Conservation (phyloP, 2,329 filamentous ascomycete species). For the Ophiostoma perfectum region DNA sequence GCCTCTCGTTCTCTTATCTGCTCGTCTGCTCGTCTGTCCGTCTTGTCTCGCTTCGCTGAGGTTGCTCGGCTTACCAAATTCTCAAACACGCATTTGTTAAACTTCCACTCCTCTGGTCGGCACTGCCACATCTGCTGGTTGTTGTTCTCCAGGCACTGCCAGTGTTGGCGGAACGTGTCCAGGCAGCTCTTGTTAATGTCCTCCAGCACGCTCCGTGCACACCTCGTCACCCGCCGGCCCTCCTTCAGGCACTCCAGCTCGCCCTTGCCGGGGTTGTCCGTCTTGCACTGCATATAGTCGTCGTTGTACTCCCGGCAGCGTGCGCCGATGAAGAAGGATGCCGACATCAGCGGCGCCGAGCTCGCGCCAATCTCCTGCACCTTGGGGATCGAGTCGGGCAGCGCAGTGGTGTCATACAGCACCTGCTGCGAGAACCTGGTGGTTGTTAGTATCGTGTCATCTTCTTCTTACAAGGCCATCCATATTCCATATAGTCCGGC, state of each 20-base stretch:
- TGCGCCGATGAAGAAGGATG: conserved; percentile 93
- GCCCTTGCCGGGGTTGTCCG: conserved; percentile 80
- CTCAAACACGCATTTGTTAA: conserved; percentile 94
- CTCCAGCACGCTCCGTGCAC: conserved; percentile 89
- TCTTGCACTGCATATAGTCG: conserved; percentile 99
- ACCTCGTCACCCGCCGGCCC: conserved; percentile 91
- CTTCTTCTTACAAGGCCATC: too few species aligned
- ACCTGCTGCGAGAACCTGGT: conserved; percentile 86
- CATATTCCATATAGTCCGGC: background rate
- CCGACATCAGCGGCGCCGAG: conserved; percentile 85
- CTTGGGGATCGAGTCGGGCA: conserved; percentile 84
- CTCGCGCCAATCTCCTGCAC: conserved; percentile 91
- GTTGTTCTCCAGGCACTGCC: conserved; percentile 92
- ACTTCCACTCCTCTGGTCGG: conserved; percentile 74
- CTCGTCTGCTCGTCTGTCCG: background rate
- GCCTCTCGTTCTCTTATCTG: background rate
- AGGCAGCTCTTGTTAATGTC: conserved; percentile 96
- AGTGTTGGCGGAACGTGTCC: conserved; percentile 85
- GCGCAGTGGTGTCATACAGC: conserved; percentile 92
- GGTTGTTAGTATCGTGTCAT: background rate
- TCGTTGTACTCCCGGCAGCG: conserved; percentile 95
- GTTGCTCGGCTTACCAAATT: conserved; percentile 63
- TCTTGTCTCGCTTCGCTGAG: background rate
- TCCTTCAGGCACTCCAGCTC: conserved; percentile 95
- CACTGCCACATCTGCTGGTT: conserved; percentile 98